Percentiles rank a stretch among this genome's conserved stretches.
Evolutionary conservation across 345 rosid species (phyloP).

Genomic region (Eutrema japonicum): DNA sequence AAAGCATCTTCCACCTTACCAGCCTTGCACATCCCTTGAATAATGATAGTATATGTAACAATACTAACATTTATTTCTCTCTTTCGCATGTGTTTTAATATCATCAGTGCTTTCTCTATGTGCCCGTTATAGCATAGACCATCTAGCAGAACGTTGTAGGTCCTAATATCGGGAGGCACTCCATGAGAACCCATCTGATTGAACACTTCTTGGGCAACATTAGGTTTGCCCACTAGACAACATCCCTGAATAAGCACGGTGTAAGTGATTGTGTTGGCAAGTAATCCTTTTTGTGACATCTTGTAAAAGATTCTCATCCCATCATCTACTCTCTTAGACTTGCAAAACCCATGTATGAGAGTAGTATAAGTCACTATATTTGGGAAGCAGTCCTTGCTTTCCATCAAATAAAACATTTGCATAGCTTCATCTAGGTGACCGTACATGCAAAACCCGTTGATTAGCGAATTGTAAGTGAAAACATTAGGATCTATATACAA

Average conservation of each 20-base stretch:
- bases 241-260: slow-evolving; percentile 36
- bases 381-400: slow-evolving; percentile 24
- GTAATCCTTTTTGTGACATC: slow-evolving; percentile 32
- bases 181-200: slow-evolving; percentile 32
- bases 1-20: slow-evolving; percentile 47
- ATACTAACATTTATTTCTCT: slow-evolving; percentile 34
- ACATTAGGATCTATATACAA: slow-evolving; percentile 41
- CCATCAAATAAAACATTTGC: slow-evolving; percentile 36
- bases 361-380: slow-evolving; percentile 45
- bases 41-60: slow-evolving; percentile 42
- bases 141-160: slow-evolving; percentile 39
- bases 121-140: slow-evolving; percentile 36
- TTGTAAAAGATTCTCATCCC: slow-evolving; percentile 16
- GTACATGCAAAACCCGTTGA: slow-evolving; percentile 45
- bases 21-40: slow-evolving; percentile 51
- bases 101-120: slow-evolving; percentile 25
- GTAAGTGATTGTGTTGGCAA: slow-evolving; percentile 39
- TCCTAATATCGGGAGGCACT: slow-evolving; percentile 29
- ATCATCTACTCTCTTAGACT: slow-evolving; percentile 33
- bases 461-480: slow-evolving; percentile 49
- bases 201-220: slow-evolving; percentile 32
- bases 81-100: slow-evolving; percentile 28
- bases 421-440: slow-evolving; percentile 44
- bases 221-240: slow-evolving; percentile 31
- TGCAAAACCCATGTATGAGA: slow-evolving; percentile 42